phyloP scores from a whole-genome alignment of 768 basidiomycete genomes.

The Dictyophora rubrovolvata region DNA sequence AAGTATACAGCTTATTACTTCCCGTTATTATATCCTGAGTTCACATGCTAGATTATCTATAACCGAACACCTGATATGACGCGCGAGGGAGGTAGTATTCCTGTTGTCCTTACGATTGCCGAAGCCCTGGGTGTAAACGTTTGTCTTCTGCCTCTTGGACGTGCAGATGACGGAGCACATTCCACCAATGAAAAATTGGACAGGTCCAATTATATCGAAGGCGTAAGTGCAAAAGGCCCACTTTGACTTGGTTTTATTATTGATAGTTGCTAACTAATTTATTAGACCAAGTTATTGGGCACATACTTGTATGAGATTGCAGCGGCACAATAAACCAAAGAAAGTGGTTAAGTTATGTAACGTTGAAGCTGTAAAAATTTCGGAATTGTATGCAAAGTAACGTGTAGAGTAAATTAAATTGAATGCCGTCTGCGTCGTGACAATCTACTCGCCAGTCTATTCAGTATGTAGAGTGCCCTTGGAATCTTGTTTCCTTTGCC shows the following conservation, averaged over 20 bases:
- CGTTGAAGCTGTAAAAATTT: background rate
- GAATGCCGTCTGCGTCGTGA: background rate
- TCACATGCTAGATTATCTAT: conserved; percentile 39
- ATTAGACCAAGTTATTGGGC: conserved; percentile 64
- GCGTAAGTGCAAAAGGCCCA: conserved; percentile 36
- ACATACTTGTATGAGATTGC: conserved; percentile 73
- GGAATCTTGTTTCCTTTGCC: background rate
- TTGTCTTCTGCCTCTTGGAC: conserved; percentile 82
- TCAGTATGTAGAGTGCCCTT: background rate
- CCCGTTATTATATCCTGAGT: background rate
- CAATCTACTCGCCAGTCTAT: too few species aligned
- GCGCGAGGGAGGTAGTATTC: conserved; percentile 90
- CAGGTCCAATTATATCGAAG: conserved; percentile 77
- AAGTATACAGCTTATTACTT: conserved; percentile 1
- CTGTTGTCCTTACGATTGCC: conserved; percentile 89
- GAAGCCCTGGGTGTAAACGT: conserved; percentile 83
- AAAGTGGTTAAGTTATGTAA: too few species aligned
- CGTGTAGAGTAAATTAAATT: background rate
- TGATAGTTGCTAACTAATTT: background rate
- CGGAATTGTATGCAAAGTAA: background rate
- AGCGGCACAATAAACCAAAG: conserved; percentile 1
- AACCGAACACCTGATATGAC: conserved; percentile 69
- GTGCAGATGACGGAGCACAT: conserved; percentile 91
- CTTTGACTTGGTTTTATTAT: background rate
- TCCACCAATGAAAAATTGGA: conserved; percentile 96